Evolutionary conservation across 495 filamentous ascomycete genomes (phyloP), one percentile per base, ranked within the genome.

Genomic region (Penicillium mononematosum): DNA sequence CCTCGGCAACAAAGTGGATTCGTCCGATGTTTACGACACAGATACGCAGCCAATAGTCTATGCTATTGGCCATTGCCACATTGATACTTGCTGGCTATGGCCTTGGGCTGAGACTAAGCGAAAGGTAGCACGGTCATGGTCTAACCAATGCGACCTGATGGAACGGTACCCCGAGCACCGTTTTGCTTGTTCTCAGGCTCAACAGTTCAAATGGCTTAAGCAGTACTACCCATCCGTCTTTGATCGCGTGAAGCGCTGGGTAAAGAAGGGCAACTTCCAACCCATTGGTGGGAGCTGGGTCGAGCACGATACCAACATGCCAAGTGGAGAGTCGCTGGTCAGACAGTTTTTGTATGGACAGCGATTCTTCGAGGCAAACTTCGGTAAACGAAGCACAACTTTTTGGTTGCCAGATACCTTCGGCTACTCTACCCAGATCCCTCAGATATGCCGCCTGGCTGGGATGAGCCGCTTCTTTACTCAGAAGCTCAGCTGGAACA

Each of bases 351-450:
- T 98, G 32, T 96, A 95, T 59, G 91, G 92, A 27, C 94, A 98
- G 68, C 83, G 94, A 31, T 95, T 92, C 73, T 98, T 95, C 62
- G 88, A 98, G 68, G 91, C 89, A 68, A 84, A 89, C 58, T 98
- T 98, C 71, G 94, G 94, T 25, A 84, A 90, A 65, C 85, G 94
- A 56, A 89, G 86, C 66, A 84, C 78, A 45, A 98, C 94, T 0
- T 98, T 98, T 75, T 98, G 94, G 94, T 78, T 98, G 20, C 94
- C 94, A 2, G 94, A 98, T 70, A 98, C 94, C 2, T 98, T 98
- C 68, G 94, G 94, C 1, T 98, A 98, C 71, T 96, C 91, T 5
- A 87, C 86, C 53, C 94, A 98, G 72, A 81, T 98, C 19, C 94
- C 94, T 34, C 94, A 98, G 69, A 74, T 98, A 31, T 96, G 90